Conservation (phyloP, 495 filamentous ascomycete genomes). For the Podospora pseudoanserina region DNA sequence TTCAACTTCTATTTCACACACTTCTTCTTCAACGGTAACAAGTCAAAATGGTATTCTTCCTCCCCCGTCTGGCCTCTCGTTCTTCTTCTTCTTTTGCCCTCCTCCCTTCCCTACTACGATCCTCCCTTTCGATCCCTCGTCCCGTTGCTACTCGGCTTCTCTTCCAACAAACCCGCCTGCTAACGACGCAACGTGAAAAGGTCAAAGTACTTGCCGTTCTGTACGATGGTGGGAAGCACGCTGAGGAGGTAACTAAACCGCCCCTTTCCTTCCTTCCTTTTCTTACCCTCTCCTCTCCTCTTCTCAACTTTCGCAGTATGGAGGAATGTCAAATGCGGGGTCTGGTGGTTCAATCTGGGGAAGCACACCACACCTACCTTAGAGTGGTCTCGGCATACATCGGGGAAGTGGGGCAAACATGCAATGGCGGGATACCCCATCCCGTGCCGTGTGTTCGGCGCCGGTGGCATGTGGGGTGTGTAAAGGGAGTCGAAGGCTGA, state of each 20-base stretch:
- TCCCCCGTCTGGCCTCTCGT: constrained; percentile 25
- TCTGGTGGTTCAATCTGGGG: background rate
- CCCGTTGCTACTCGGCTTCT: background rate
- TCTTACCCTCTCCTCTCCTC: background rate
- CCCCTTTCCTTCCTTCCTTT: constrained; percentile 12
- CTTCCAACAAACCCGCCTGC: constrained; percentile 35
- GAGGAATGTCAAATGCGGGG: constrained; percentile 16
- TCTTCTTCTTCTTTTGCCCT: background rate
- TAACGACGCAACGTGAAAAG: constrained; percentile 50
- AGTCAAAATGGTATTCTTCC: constrained; percentile 53
- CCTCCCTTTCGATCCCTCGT: constrained; percentile 8
- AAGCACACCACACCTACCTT: no score
- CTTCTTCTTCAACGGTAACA: constrained; percentile 11
- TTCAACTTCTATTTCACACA: background rate
- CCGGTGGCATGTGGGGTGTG: background rate
- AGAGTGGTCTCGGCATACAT: background rate
- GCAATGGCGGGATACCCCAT: background rate
- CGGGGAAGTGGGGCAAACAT: constrained; percentile 17
- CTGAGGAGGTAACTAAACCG: constrained; percentile 40
- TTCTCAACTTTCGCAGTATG: background rate
- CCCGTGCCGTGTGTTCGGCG: background rate
- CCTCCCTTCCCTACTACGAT: constrained; percentile 22
- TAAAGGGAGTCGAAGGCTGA: constrained; percentile 16
- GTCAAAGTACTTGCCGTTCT: constrained; percentile 56
- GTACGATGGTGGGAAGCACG: constrained; percentile 54